A percentile compares a stretch with the other conserved stretches of the same genome.
Evolutionary conservation across 345 rosid species (phyloP).

Genomic region (Brassica carinata): DNA sequence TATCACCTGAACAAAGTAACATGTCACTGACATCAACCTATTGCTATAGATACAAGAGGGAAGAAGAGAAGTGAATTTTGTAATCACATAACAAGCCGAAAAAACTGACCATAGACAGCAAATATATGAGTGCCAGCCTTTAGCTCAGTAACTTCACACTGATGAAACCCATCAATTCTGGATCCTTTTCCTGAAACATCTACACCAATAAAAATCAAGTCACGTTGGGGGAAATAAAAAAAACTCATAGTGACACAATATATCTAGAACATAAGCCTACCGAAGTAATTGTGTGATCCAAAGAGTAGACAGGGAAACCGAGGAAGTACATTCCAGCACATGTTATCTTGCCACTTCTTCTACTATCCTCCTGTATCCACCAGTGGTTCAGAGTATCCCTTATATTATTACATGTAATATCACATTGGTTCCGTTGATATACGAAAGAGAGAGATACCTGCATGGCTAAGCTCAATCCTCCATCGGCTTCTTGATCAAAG

Average conservation of each 20-base stretch:
- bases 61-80: not conserved
- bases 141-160: slow-evolving; percentile 85
- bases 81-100: slow-evolving; percentile 14
- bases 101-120: slow-evolving; percentile 88
- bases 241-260: slow-evolving; percentile 21
- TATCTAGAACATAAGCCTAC: slow-evolving; percentile 44
- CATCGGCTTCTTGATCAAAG: slow-evolving; percentile 77
- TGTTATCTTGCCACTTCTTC: slow-evolving; percentile 75
- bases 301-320: slow-evolving; percentile 88
- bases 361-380: slow-evolving; percentile 75
- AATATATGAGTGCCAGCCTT: slow-evolving; percentile 89
- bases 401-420: not conserved
- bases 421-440: not conserved
- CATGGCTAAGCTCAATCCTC: slow-evolving; percentile 88
- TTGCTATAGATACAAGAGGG: not conserved
- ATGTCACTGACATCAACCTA: too few species aligned
- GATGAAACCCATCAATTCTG: slow-evolving; percentile 97
- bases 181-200: slow-evolving; percentile 87
- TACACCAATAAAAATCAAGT: slow-evolving; percentile 31
- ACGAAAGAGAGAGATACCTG: slow-evolving; percentile 59
- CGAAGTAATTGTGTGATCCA: slow-evolving; percentile 75
- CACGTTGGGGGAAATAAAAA: not conserved
- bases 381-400: not conserved
- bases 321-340: slow-evolving; percentile 99
- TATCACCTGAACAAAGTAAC: slow-evolving; percentile 64